Conservation (phyloP, 1,284 basidiomycete species). For the Termitomyces sp. region DNA sequence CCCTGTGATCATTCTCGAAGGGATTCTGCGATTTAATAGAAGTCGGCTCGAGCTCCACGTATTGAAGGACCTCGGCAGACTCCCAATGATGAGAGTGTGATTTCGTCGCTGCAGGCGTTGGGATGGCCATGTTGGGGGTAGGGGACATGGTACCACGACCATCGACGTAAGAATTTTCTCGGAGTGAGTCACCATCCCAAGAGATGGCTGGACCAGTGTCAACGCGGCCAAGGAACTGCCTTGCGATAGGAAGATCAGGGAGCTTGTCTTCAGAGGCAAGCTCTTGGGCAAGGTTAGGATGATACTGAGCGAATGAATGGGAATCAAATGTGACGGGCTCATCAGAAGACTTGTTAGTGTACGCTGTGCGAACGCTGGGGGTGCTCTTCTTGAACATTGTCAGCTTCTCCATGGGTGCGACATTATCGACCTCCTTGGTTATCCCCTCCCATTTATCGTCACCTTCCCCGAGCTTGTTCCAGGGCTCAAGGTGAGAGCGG, state of each 20-base stretch:
- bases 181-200: constrained; percentile 50
- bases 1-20: constrained; percentile 30
- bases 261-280: constrained; percentile 30
- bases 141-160: constrained; percentile 42
- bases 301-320: constrained; percentile 45
- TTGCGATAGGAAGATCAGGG: constrained; percentile 30
- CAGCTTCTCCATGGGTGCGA: constrained; percentile 48
- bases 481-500: constrained; percentile 39
- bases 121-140: constrained; percentile 47
- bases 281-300: constrained; percentile 49
- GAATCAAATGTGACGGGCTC: constrained; percentile 31
- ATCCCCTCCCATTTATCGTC: constrained; percentile 41
- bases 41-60: constrained; percentile 31
- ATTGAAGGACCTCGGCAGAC: constrained; percentile 61
- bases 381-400: constrained; percentile 66
- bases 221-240: constrained; percentile 37
- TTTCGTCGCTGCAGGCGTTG: constrained; percentile 49
- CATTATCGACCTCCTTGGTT: constrained; percentile 34
- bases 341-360: constrained; percentile 32
- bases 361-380: constrained; percentile 48
- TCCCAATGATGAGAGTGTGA: constrained; percentile 59
- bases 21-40: constrained; percentile 32
- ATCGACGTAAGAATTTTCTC: constrained; percentile 47
- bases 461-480: constrained; percentile 42
- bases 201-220: constrained; percentile 38